Base-by-base conservation (phyloP, 2,329 filamentous ascomycete species). In the Onygenales sp. region DNA sequence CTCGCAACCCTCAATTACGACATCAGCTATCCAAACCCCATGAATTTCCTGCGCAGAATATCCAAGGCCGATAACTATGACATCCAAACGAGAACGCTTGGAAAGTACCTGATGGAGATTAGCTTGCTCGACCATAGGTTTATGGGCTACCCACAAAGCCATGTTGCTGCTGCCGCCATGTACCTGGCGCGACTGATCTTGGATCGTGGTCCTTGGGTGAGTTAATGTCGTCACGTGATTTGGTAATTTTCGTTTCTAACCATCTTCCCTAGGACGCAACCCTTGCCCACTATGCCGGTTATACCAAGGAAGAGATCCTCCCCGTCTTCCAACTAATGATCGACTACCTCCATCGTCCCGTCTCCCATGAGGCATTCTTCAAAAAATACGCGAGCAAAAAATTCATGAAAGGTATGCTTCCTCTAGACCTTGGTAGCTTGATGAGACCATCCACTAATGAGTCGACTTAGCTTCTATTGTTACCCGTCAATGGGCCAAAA, bases 341-440 rank as follows among this genome's bases (percentile, higher is more conserved):
- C 57, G 91, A 98, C 71, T 98, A 98, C 69, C 85, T 98, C 41
- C 87, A 87, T 55, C 84, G 88, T 10, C 93, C 92, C 31, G 87
- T 96, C 52, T 82, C 85, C 43, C 93, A 98, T 66, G 92, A 97
- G 69, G 94, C 93, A 39, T 96, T 98, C 79, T 97, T 96, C 80
- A 95, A 95, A 82, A 98, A 98, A 74, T 98, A 98, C 70, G 93
- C 93, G 54, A 95, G 89, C 82, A 98, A 97, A 79, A 96, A 95
- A 75, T 98, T 97, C 75, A 76, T 97, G 64, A 98, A 98, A 78
- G 91, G 92, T 95, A 83, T 74, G 80, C 63, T 48, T 14, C 6
- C 27, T 21, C 32, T 33, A 13, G 36, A 17, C 3, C 10, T 14
- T 31, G 8, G n/a, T 27, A 4, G 2, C 4, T 10, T 31, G 31